These are phyloP conservation scores for Phalaenopsis hybrid DNA, from an alignment of 116 monocot species.

Conservation along the genomic window DNA sequence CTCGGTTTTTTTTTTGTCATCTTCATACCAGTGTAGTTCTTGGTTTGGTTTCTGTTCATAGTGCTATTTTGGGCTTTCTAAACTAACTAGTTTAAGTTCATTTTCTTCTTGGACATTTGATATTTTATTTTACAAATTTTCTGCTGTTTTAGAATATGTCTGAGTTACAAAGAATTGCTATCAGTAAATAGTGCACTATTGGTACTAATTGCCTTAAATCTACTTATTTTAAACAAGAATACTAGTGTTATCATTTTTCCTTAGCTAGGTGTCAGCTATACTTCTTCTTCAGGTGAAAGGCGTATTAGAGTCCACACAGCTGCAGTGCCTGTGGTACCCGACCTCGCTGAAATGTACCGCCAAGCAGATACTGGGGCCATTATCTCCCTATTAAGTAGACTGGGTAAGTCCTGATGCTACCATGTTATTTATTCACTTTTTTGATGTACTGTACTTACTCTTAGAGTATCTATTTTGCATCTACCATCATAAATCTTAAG, in stretches of 20 bases:
- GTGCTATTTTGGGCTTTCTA: neutral
- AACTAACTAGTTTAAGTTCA: neutral
- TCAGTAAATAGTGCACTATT: neutral
- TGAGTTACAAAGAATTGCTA: neutral
- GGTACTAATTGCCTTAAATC: neutral
- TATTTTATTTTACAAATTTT: neutral
- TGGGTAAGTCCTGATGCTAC: conserved; percentile 39
- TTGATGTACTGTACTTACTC: neutral
- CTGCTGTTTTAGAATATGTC: neutral
- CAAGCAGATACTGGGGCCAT: conserved; percentile 89
- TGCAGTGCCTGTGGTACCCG: conserved; percentile 91
- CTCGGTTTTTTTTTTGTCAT: too few species aligned
- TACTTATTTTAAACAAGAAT: neutral
- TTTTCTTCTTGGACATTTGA: neutral
- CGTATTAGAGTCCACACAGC: conserved; percentile 88
- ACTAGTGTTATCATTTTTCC: conserved; percentile 15
- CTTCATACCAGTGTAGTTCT: too few species aligned
- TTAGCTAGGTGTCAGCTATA: conserved; percentile 61
- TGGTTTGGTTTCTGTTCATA: neutral
- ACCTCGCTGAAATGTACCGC: conserved; percentile 93
- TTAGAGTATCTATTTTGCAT: neutral
- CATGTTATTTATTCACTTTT: neutral
- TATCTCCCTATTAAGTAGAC: conserved; percentile 61
- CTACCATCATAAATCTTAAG: neutral
- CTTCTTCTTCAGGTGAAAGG: conserved; percentile 94